A percentile compares a stretch with the other conserved stretches of the same genome.
These are phyloP conservation scores for Botryobasidium botryosum DNA, from an alignment of 768 basidiomycete species.

Conservation along the genomic window DNA sequence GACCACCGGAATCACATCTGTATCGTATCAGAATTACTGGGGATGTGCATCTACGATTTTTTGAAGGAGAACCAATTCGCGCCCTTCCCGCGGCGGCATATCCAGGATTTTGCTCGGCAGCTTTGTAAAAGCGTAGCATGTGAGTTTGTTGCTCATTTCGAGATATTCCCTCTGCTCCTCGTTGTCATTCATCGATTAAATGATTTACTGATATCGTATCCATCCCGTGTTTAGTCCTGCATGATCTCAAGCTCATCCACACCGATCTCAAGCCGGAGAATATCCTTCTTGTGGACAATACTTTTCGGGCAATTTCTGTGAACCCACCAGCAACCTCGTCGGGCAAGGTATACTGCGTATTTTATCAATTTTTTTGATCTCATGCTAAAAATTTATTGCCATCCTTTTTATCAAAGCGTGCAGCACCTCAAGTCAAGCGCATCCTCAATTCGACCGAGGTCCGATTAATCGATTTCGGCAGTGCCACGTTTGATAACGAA, in stretches of 20 bases:
- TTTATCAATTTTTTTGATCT: background rate
- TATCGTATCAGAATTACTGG: conserved; percentile 85
- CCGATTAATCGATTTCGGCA: conserved; percentile 94
- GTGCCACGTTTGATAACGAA: conserved; percentile 93
- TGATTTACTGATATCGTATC: conserved; percentile 6
- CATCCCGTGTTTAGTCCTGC: conserved; percentile 47
- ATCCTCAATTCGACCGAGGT: conserved; percentile 81
- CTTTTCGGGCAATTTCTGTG: conserved; percentile 23
- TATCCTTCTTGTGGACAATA: conserved; percentile 81
- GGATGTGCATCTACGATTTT: conserved; percentile 98
- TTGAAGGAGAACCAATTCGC: conserved; percentile 95
- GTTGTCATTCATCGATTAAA: background rate
- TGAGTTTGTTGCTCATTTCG: conserved; percentile 28
- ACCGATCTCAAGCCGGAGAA: conserved; percentile 99
- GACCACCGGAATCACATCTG: conserved; percentile 97
- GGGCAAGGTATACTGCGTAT: conserved; percentile 16
- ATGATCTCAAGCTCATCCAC: conserved; percentile 80
- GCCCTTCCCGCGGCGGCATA: conserved; percentile 91
- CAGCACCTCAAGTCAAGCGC: conserved; percentile 47
- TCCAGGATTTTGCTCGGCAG: conserved; percentile 88
- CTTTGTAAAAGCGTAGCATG: conserved; percentile 86
- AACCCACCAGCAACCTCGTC: conserved; percentile 11
- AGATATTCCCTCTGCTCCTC: background rate
- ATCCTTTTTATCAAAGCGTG: conserved; percentile 34
- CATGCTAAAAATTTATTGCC: conserved; percentile 11